Percentiles rank a stretch among this genome's conserved stretches.
phyloP scores from a whole-genome alignment of 1,139 yeast genomes.

The Meyerozyma guilliermondii region DNA sequence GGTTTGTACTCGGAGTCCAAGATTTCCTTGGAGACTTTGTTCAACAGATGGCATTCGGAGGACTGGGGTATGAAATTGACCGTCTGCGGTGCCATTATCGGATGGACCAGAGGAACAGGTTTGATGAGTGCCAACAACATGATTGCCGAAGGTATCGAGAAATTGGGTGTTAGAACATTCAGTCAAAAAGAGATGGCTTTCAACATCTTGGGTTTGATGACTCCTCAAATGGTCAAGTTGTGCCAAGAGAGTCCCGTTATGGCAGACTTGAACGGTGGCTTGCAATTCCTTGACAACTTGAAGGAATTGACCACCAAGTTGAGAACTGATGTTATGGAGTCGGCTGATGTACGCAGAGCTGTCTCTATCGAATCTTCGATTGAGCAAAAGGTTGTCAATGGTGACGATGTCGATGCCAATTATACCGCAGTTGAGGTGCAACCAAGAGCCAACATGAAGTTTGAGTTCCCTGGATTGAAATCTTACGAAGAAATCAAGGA shows the following conservation, averaged over 20 bases:
- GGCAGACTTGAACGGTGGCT: conserved; percentile 98
- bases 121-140: conserved; percentile 96
- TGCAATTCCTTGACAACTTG: conserved; percentile 87
- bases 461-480: conserved; percentile 87
- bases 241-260: conserved; percentile 93
- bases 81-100: conserved; percentile 95
- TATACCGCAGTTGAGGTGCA: conserved; percentile 69
- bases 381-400: conserved; percentile 89
- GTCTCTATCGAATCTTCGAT: conserved; percentile 90
- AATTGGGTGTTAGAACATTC: conserved; percentile 93
- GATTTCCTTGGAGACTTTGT: conserved; percentile 87
- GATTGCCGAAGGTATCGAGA: conserved; percentile 96
- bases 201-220: conserved; percentile 89
- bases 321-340: conserved; percentile 76
- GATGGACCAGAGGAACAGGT: conserved; percentile 99
- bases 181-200: conserved; percentile 99
- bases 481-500: conserved; percentile 68
- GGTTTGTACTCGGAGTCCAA: conserved; percentile 98
- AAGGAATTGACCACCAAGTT: conserved; percentile 81
- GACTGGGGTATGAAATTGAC: conserved; percentile 94
- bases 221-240: conserved; percentile 76
- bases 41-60: conserved; percentile 98
- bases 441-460: conserved; percentile 94
- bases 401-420: conserved; percentile 85
- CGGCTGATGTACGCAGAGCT: conserved; percentile 91